These are phyloP conservation scores for Dryadomyces sulphureus DNA, from an alignment of 2,329 filamentous ascomycete genomes.

Conservation along the genomic window DNA sequence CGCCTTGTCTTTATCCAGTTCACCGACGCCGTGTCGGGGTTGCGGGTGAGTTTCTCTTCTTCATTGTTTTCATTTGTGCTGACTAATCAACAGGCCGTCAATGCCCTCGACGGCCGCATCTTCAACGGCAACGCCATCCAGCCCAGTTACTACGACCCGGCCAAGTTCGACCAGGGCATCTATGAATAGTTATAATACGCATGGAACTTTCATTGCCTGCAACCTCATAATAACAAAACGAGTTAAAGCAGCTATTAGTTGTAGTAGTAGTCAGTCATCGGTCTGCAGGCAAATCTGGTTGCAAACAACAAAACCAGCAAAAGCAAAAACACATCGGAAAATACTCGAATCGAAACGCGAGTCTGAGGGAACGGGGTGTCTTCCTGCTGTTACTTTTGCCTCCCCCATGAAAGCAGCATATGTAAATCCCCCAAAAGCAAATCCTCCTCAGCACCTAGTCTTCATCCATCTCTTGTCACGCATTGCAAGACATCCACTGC, in stretches of 20 bases:
- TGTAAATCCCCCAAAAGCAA: neutral
- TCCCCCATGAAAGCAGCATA: neutral
- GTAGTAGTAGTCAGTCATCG: conserved; percentile 2
- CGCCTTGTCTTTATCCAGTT: conserved; percentile 85
- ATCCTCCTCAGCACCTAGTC: neutral
- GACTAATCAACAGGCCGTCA: conserved; percentile 51
- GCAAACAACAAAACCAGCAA: neutral
- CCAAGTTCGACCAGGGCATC: conserved; percentile 60
- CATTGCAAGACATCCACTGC: conserved; percentile 3
- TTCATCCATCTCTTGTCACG: conserved; percentile 3
- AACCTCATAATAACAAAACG: neutral
- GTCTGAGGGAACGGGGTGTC: neutral
- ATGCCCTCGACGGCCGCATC: conserved; percentile 70
- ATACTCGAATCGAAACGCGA: neutral
- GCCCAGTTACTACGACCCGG: conserved; percentile 69
- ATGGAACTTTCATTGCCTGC: neutral
- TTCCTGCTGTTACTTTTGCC: conserved; percentile 1
- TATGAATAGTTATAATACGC: conserved; percentile 9
- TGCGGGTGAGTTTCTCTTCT: conserved; percentile 47
- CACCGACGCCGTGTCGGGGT: conserved; percentile 66
- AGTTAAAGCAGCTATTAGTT: conserved; percentile 10
- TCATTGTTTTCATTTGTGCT: neutral
- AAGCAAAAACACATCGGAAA: neutral
- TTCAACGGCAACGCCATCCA: conserved; percentile 78
- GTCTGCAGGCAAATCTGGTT: neutral